These are phyloP conservation scores for Calvatia gigantea DNA, from an alignment of 768 basidiomycete species.

Conservation along the genomic window DNA sequence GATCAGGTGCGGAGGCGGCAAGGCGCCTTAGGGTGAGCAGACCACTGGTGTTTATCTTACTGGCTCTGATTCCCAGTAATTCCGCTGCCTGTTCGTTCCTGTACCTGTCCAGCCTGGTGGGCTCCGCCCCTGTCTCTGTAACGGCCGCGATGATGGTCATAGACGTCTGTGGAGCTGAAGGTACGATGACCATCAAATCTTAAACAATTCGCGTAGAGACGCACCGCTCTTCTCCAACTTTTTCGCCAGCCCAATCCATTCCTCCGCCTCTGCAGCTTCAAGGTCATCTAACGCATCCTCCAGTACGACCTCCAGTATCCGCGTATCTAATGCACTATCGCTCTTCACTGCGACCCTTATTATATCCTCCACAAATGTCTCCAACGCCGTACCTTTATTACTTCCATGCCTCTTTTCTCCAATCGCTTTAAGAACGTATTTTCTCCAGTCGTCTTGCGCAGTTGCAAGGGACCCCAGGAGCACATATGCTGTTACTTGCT, in stretches of 20 bases:
- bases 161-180: conserved; percentile 64
- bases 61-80: conserved; percentile 60
- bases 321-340: conserved; percentile 51
- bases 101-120: conserved; percentile 69
- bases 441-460: conserved; percentile 7
- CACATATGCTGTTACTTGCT: conserved; percentile 60
- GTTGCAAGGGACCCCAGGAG: conserved; percentile 31
- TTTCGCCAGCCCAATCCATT: conserved; percentile 73
- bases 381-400: conserved; percentile 41
- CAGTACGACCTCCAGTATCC: conserved; percentile 60
- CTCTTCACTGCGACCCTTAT: conserved; percentile 28
- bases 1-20: conserved; percentile 67
- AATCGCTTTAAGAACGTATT: neutral
- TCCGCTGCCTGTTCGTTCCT: conserved; percentile 90
- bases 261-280: conserved; percentile 62
- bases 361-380: conserved; percentile 34
- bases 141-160: conserved; percentile 65
- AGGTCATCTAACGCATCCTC: conserved; percentile 57
- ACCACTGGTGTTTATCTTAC: conserved; percentile 66
- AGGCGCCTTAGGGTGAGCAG: conserved; percentile 67
- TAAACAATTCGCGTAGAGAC: conserved; percentile 19
- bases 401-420: neutral
- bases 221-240: conserved; percentile 60
- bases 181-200: neutral
- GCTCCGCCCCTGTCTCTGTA: conserved; percentile 61